Conservation (phyloP, 805 yeast species). For the Monosporozyma aerobia region DNA sequence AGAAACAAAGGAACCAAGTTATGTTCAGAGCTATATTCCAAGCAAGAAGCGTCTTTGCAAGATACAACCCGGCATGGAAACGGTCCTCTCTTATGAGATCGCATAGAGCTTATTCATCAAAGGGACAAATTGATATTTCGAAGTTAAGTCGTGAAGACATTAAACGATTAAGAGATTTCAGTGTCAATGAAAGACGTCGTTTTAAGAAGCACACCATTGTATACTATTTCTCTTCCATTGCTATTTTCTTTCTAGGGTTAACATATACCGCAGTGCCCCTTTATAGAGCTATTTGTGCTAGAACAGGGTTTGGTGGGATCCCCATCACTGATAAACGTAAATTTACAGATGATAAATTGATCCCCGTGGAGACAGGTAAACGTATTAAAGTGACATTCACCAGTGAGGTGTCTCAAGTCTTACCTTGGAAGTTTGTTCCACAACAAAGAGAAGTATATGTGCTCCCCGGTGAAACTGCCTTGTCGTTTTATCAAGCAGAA, state of each 20-base stretch:
- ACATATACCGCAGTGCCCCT: conserved; percentile 89
- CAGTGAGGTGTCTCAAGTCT: conserved; percentile 78
- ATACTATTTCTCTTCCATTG: conserved; percentile 59
- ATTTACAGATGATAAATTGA: conserved; percentile 78
- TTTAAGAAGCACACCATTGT: conserved; percentile 45
- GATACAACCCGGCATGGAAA: neutral
- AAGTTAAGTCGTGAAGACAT: conserved; percentile 24
- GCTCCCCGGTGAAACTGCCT: conserved; percentile 95
- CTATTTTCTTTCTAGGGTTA: conserved; percentile 61
- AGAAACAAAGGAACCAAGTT: neutral
- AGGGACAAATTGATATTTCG: conserved; percentile 10
- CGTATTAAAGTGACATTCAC: conserved; percentile 81
- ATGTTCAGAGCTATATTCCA: neutral
- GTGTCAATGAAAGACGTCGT: conserved; percentile 19
- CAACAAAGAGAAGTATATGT: conserved; percentile 89
- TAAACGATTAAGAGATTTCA: conserved; percentile 14
- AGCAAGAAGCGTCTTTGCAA: neutral
- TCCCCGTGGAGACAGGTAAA: conserved; percentile 79
- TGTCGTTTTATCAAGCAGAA: conserved; percentile 90
- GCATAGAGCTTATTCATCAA: neutral
- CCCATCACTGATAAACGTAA: conserved; percentile 78
- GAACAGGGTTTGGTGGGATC: conserved; percentile 94
- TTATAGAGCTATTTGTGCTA: conserved; percentile 82
- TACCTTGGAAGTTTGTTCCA: conserved; percentile 94
- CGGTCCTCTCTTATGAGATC: neutral